phyloP scores from a whole-genome alignment of 495 filamentous ascomycete genomes.

The Penicillium fimorum region DNA sequence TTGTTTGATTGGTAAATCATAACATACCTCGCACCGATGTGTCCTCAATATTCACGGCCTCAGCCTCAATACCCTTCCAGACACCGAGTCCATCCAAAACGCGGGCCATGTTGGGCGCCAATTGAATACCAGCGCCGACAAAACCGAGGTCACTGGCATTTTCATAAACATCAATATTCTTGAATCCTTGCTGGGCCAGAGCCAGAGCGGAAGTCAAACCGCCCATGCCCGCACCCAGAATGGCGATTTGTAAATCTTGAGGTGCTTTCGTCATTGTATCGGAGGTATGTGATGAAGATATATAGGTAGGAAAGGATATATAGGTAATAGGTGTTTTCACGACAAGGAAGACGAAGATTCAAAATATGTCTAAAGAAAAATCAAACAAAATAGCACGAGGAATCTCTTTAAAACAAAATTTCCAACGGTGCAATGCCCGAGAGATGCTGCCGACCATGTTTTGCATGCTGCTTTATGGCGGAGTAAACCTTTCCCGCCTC shows the following conservation, averaged over 20 bases:
- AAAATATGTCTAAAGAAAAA: not conserved
- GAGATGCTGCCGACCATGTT: conserved; percentile 12
- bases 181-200: conserved; percentile 71
- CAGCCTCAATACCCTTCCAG: conserved; percentile 64
- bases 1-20: not conserved
- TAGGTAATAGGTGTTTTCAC: not conserved
- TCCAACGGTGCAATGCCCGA: conserved; percentile 15
- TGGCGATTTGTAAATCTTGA: conserved; percentile 45
- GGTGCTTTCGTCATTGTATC: conserved; percentile 31
- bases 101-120: conserved; percentile 76
- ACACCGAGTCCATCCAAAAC: conserved; percentile 68
- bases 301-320: not conserved
- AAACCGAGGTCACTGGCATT: conserved; percentile 72
- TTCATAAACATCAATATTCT: conserved; percentile 70
- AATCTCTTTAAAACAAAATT: not conserved
- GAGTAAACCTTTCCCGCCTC: conserved; percentile 29
- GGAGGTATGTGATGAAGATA: conserved; percentile 12
- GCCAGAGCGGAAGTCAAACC: conserved; percentile 70
- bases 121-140: conserved; percentile 78
- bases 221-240: conserved; percentile 65
- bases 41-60: conserved; percentile 55
- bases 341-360: not conserved
- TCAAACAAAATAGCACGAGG: not conserved
- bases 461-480: conserved; percentile 16
- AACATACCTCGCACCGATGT: conserved; percentile 53